Percentiles rank a stretch among this genome's conserved stretches.
Evolutionary conservation across 176 grass and related monocot species (phyloP).

Genomic region (Bothriochloa decipiens): DNA sequence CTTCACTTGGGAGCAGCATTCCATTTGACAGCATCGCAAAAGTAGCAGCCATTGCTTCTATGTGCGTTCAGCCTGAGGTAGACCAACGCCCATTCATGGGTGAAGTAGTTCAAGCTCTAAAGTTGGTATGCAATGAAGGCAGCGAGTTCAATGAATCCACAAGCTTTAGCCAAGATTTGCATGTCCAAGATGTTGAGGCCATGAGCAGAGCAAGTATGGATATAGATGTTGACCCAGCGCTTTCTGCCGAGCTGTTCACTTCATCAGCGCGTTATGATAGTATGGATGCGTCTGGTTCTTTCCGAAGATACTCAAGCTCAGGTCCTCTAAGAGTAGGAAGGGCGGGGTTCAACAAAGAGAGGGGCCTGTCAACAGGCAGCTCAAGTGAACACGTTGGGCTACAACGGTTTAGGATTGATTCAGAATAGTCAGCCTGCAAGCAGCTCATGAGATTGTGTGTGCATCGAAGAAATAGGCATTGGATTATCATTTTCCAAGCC

Average conservation of each 20-base stretch:
- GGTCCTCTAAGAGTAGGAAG: conserved; percentile 63
- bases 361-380: conserved; percentile 73
- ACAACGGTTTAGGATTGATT: conserved; percentile 62
- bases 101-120: conserved; percentile 94
- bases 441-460: conserved; percentile 31
- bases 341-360: conserved; percentile 40
- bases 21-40: conserved; percentile 75
- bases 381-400: conserved; percentile 70
- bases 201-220: conserved; percentile 53
- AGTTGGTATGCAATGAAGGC: conserved; percentile 82
- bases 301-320: conserved; percentile 76
- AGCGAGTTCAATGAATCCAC: conserved; percentile 57
- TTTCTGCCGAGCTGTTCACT: conserved; percentile 52
- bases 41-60: conserved; percentile 96
- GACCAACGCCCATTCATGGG: conserved; percentile 98
- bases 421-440: conserved; percentile 49
- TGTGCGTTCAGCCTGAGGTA: conserved; percentile 99
- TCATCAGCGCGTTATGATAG: conserved; percentile 65
- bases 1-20: conserved; percentile 62
- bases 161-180: conserved; percentile 62
- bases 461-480: conserved; percentile 22
- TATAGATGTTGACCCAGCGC: conserved; percentile 37
- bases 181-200: conserved; percentile 46
- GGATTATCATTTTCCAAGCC: conserved; percentile 27
- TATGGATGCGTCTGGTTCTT: conserved; percentile 78